phyloP scores from a whole-genome alignment of 441 rosid species.

The Eutrema salsugineum region DNA sequence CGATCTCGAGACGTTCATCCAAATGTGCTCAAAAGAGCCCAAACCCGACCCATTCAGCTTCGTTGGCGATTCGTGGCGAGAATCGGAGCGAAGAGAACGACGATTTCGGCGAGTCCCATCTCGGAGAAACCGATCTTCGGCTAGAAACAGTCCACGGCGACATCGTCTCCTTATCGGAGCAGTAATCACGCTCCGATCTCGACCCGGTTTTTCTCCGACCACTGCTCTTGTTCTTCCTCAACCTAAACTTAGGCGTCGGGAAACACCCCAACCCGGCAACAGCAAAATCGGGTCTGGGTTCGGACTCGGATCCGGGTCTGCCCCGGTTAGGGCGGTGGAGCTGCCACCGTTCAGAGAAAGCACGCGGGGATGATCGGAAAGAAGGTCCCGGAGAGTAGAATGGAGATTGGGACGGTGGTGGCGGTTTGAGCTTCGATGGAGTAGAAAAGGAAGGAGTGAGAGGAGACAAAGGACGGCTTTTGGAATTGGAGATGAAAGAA shows the following conservation, averaged over 20 bases:
- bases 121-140: slow-evolving; percentile 54
- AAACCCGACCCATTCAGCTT: slow-evolving; percentile 68
- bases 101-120: slow-evolving; percentile 52
- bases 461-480: slow-evolving; percentile 29
- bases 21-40: slow-evolving; percentile 52
- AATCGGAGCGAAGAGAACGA: slow-evolving; percentile 57
- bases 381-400: slow-evolving; percentile 49
- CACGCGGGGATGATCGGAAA: slow-evolving; percentile 59
- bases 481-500: slow-evolving; percentile 26
- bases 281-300: background rate
- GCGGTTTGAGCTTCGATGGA: slow-evolving; percentile 58
- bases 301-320: slow-evolving; percentile 38
- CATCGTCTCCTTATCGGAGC: slow-evolving; percentile 42
- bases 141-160: slow-evolving; percentile 60
- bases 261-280: slow-evolving; percentile 55
- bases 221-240: slow-evolving; percentile 42
- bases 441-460: slow-evolving; percentile 31
- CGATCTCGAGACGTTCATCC: background rate
- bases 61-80: slow-evolving; percentile 50
- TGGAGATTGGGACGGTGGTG: slow-evolving; percentile 35
- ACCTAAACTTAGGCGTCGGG: slow-evolving; percentile 46
- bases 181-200: slow-evolving; percentile 31
- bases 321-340: slow-evolving; percentile 40
- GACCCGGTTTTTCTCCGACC: slow-evolving; percentile 24
- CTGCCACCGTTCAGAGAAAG: slow-evolving; percentile 58